phyloP scores from a whole-genome alignment of 129 eudicot species.

The Solidago caesia region DNA sequence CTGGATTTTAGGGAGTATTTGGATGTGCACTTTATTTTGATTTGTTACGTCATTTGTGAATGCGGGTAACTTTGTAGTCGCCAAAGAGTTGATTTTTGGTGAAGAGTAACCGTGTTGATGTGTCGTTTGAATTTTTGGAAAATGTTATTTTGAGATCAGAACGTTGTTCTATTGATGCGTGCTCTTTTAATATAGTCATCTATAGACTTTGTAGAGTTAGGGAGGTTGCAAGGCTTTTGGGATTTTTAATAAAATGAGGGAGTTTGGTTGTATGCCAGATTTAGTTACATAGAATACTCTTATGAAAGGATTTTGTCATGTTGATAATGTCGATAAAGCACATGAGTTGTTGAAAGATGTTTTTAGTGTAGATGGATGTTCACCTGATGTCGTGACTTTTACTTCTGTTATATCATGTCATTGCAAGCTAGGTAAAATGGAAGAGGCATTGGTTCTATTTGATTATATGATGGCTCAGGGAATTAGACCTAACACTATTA shows the following conservation, averaged over 20 bases:
- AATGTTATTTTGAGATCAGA: slow-evolving; percentile 48
- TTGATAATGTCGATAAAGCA: slow-evolving; percentile 56
- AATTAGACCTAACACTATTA: too few relatives aligned
- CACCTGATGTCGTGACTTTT: slow-evolving; percentile 69
- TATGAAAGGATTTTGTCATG: slow-evolving; percentile 60
- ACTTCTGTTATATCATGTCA: slow-evolving; percentile 77
- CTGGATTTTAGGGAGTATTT: too few relatives aligned
- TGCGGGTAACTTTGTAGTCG: slow-evolving; percentile 54
- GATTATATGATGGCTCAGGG: too few relatives aligned
- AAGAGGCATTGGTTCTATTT: too few relatives aligned
- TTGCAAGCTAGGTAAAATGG: too few relatives aligned
- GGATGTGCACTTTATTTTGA: too few relatives aligned
- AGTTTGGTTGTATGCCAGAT: slow-evolving; percentile 66
- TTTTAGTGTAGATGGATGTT: slow-evolving; percentile 32
- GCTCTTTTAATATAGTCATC: slow-evolving; percentile 65
- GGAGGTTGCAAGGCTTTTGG: slow-evolving; percentile 55
- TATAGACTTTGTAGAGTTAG: slow-evolving; percentile 61
- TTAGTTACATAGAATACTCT: slow-evolving; percentile 59
- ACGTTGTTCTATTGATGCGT: slow-evolving; percentile 48
- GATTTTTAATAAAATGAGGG: slow-evolving; percentile 49
- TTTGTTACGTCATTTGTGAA: slow-evolving; percentile 43
- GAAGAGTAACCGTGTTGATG: slow-evolving; percentile 48
- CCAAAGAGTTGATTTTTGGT: slow-evolving; percentile 52
- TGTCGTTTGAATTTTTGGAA: slow-evolving; percentile 63
- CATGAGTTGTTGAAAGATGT: slow-evolving; percentile 49